A percentile compares a stretch with the other conserved stretches of the same genome.
These are phyloP conservation scores for Penicillium canariense DNA, from an alignment of 495 filamentous ascomycete genomes.

Conservation along the genomic window DNA sequence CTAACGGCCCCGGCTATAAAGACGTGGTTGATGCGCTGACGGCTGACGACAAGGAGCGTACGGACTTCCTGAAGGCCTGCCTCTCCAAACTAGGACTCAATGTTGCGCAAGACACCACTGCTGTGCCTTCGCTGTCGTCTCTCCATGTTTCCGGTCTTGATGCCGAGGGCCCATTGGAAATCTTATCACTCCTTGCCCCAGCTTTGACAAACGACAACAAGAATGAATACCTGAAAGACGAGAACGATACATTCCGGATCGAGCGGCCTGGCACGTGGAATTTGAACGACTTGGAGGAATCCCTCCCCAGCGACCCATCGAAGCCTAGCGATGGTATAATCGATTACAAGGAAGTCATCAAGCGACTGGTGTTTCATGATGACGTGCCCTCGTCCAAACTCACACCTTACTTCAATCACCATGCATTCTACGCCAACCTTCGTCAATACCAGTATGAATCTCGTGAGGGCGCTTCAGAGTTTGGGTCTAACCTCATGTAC, in stretches of 20 bases:
- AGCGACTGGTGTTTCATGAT: slow-evolving; percentile 67
- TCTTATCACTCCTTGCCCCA: slow-evolving; percentile 65
- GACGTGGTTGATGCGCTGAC: slow-evolving; percentile 65
- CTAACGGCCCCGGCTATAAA: slow-evolving; percentile 61
- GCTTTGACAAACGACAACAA: slow-evolving; percentile 62
- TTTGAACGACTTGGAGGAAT: slow-evolving; percentile 51
- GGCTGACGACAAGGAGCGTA: slow-evolving; percentile 68
- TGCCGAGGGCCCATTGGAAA: slow-evolving; percentile 59
- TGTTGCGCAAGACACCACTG: slow-evolving; percentile 63
- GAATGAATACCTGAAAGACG: slow-evolving; percentile 75
- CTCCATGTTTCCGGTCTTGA: slow-evolving; percentile 77
- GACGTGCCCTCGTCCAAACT: slow-evolving; percentile 68
- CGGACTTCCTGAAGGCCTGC: slow-evolving; percentile 77
- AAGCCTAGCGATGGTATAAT: slow-evolving; percentile 56
- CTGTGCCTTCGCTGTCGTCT: slow-evolving; percentile 78
- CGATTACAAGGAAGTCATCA: slow-evolving; percentile 72
- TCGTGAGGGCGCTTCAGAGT: slow-evolving; percentile 54
- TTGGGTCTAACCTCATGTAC: slow-evolving; percentile 80
- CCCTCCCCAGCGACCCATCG: slow-evolving; percentile 38
- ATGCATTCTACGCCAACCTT: slow-evolving; percentile 73
- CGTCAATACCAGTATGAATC: slow-evolving; percentile 60
- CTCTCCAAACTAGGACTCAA: slow-evolving; percentile 79
- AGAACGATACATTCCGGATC: slow-evolving; percentile 82
- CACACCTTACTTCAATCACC: slow-evolving; percentile 87
- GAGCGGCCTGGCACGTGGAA: slow-evolving; percentile 64